A percentile compares a stretch with the other conserved stretches of the same genome.
Evolutionary conservation across 2,329 filamentous ascomycete species (phyloP).

Genomic region (Stylonectria norvegica): DNA sequence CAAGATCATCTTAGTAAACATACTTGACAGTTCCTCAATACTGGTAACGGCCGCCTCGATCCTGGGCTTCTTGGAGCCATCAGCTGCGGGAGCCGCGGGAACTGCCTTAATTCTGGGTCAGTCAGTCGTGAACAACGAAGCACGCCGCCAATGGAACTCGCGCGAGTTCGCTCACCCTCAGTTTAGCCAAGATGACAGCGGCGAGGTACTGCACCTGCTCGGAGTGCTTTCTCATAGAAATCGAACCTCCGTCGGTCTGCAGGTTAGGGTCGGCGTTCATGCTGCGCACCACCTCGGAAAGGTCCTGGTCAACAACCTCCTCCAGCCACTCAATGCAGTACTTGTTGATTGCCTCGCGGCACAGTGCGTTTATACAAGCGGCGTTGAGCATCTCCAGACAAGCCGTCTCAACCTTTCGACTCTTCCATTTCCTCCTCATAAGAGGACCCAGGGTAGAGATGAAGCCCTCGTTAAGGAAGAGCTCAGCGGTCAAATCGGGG

Average conservation of each 20-base stretch:
- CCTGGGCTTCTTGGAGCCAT: constrained; percentile 40
- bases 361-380: constrained; percentile 80
- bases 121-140: constrained; percentile 40
- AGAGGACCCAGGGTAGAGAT: constrained; percentile 71
- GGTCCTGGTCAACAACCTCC: constrained; percentile 72
- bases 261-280: constrained; percentile 53
- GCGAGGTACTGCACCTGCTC: constrained; percentile 62
- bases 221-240: constrained; percentile 59
- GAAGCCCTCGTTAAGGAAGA: constrained; percentile 90
- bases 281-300: constrained; percentile 50
- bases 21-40: constrained; percentile 62
- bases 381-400: constrained; percentile 87
- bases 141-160: background rate
- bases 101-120: constrained; percentile 54
- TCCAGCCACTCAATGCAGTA: constrained; percentile 86
- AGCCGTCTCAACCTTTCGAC: constrained; percentile 78
- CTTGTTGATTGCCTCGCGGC: constrained; percentile 78
- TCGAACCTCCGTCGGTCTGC: constrained; percentile 57
- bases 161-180: constrained; percentile 48
- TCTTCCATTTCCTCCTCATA: constrained; percentile 78
- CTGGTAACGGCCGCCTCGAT: constrained; percentile 55
- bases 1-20: constrained; percentile 65
- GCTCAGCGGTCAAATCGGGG: constrained; percentile 66
- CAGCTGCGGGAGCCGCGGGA: constrained; percentile 40
- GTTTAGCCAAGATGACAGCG: constrained; percentile 72